Base-by-base conservation (phyloP, 768 basidiomycete genomes). In the Boletus edulis region DNA sequence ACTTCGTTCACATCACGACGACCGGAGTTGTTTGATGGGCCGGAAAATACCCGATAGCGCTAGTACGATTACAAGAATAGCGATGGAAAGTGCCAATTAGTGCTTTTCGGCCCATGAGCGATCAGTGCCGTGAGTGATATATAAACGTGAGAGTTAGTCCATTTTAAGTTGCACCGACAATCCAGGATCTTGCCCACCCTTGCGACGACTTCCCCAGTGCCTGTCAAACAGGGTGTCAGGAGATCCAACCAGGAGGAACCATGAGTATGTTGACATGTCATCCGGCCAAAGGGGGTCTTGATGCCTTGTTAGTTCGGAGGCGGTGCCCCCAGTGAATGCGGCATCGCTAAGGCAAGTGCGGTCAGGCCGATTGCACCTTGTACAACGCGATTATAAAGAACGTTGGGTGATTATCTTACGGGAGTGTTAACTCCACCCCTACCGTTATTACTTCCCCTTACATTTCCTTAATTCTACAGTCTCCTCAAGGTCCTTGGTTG, bases 221-320 rank as follows among this genome's bases (percentile, higher is more conserved):
- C 63, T 71, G 63, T 65, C 67, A 58, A 62, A 59, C 22, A 56
- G 69, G 69, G 69, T 72, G 69, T 55, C 69, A 60, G 71, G 49
- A 62, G 65, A 65, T 61, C 58, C 49, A 20, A 38, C 50, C 62
- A 64, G 58, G 51, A 59, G 60, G 60, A 48, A 13, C 50, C 69
- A 72, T 71, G 67, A 61, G 67, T 65, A 62, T 61, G 67, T 66
- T 69, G 67, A 72, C 67, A 71, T 71, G 71, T 67, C 64, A 73
- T 60, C 52, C 67, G 58, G 58, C 54, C 52, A 56, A 57, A 57
- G 60, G 66, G 69, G 62, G 66, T 59, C 62, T 52, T 57, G 60
- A 68, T 64, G 38, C 67, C 63, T 29, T 55, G 51, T 69, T 72
- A 57, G 61, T 66, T 61, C 55, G n/a, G 50, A 66, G 71, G 70